phyloP scores from a whole-genome alignment of 331 rosid genomes.

The Rosa hybrid region DNA sequence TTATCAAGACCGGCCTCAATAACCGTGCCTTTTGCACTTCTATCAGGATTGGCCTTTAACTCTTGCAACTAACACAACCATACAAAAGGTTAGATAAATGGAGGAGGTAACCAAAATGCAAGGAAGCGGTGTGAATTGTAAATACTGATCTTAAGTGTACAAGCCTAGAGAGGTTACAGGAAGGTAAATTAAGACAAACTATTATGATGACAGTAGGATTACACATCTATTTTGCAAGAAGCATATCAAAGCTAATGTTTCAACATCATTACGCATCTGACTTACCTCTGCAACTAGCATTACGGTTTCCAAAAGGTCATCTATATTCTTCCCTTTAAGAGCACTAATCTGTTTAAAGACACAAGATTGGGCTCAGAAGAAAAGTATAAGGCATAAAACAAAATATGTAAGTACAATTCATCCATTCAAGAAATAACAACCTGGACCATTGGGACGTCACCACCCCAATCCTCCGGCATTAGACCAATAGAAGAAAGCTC shows the following conservation, averaged over 20 bases:
- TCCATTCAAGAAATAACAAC: slow-evolving; percentile 42
- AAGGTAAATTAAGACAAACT: not conserved
- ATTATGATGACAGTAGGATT: not conserved
- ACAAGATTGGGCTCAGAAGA: slow-evolving; percentile 26
- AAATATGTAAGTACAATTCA: slow-evolving; percentile 18
- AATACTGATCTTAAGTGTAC: not conserved
- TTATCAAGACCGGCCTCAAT: slow-evolving; percentile 96
- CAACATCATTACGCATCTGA: slow-evolving; percentile 13
- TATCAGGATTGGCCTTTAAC: slow-evolving; percentile 94
- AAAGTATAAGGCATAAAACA: slow-evolving; percentile 22
- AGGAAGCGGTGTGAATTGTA: not conserved
- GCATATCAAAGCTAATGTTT: slow-evolving; percentile 19
- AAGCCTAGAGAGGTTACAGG: not conserved
- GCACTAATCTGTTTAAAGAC: slow-evolving; percentile 77
- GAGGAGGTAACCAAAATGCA: slow-evolving; percentile 22
- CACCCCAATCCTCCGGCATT: slow-evolving; percentile 99
- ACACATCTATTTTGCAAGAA: not conserved
- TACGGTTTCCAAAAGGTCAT: slow-evolving; percentile 89
- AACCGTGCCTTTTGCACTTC: slow-evolving; percentile 88
- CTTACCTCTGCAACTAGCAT: slow-evolving; percentile 98
- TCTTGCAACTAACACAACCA: slow-evolving; percentile 83
- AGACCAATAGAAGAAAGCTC: slow-evolving; percentile 93
- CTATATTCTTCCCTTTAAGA: slow-evolving; percentile 80
- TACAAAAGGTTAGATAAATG: slow-evolving; percentile 35
- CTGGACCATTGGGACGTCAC: slow-evolving; percentile 94